These are phyloP conservation scores for Primulina tabacum DNA, from an alignment of 257 asterid species.

Conservation along the genomic window DNA sequence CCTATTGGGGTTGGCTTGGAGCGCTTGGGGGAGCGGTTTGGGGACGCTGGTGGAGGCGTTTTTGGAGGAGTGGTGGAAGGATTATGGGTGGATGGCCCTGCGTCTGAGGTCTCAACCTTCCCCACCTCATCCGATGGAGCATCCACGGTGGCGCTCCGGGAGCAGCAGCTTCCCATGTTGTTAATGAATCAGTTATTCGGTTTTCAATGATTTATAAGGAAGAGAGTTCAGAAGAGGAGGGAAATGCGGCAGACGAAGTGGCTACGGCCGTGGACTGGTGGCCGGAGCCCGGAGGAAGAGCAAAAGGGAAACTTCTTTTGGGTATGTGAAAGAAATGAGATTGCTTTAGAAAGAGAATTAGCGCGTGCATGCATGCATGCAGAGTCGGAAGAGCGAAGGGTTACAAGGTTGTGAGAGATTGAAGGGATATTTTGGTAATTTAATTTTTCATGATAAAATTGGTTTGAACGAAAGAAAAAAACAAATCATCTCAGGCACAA, in stretches of 20 bases:
- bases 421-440: constrained; percentile 27
- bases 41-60: constrained; percentile 42
- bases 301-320: background rate
- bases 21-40: constrained; percentile 29
- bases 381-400: constrained; percentile 21
- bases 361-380: constrained; percentile 29
- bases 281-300: constrained; percentile 26
- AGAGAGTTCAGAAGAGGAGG: background rate
- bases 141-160: constrained; percentile 30
- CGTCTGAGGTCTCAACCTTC: constrained; percentile 10
- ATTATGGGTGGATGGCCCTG: background rate
- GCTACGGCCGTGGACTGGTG: constrained; percentile 4
- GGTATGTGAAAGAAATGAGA: constrained; percentile 20
- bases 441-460: background rate
- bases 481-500: background rate
- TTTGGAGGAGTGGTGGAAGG: constrained; percentile 29
- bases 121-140: constrained; percentile 25
- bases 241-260: background rate
- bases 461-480: background rate
- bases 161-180: constrained; percentile 58
- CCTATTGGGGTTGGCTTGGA: constrained; percentile 39
- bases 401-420: constrained; percentile 30
- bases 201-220: background rate
- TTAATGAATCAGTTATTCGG: background rate
- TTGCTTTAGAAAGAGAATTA: constrained; percentile 31